phyloP scores from a whole-genome alignment of 2,329 filamentous ascomycete species.

The Pseudogymnoascus sp. region DNA sequence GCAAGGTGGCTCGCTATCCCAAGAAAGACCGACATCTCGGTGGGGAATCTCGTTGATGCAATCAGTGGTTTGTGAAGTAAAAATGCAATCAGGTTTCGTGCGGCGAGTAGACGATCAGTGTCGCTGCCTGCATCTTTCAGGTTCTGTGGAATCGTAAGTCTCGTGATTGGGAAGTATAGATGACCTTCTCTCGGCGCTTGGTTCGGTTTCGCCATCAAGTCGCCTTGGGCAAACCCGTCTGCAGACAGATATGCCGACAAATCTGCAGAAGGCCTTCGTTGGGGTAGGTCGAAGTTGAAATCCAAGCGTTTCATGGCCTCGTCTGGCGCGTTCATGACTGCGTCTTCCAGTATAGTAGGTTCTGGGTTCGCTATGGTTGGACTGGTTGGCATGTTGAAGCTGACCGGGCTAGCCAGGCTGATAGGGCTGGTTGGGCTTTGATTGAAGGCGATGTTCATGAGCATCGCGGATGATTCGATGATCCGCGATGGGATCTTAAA shows the following conservation, averaged over 20 bases:
- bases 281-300: conserved; percentile 26
- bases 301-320: conserved; percentile 40
- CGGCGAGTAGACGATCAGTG: conserved; percentile 47
- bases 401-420: conserved; percentile 27
- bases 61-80: conserved; percentile 55
- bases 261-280: conserved; percentile 32
- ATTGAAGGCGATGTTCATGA: conserved; percentile 17
- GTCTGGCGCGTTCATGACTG: background rate
- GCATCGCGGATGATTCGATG: conserved; percentile 39
- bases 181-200: conserved; percentile 36
- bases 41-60: conserved; percentile 44
- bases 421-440: conserved; percentile 6
- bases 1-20: conserved; percentile 45
- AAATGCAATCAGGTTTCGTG: conserved; percentile 59
- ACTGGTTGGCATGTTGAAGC: conserved; percentile 40
- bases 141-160: conserved; percentile 25
- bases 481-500: conserved; percentile 51
- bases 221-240: conserved; percentile 17
- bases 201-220: conserved; percentile 15
- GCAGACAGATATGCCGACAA: conserved; percentile 16
- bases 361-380: conserved; percentile 27
- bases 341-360: background rate
- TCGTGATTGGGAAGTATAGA: conserved; percentile 42
- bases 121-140: conserved; percentile 32
- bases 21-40: conserved; percentile 45